These are phyloP conservation scores for Neofusicoccum cordaticola DNA, from an alignment of 2,329 filamentous ascomycete genomes.

Conservation along the genomic window DNA sequence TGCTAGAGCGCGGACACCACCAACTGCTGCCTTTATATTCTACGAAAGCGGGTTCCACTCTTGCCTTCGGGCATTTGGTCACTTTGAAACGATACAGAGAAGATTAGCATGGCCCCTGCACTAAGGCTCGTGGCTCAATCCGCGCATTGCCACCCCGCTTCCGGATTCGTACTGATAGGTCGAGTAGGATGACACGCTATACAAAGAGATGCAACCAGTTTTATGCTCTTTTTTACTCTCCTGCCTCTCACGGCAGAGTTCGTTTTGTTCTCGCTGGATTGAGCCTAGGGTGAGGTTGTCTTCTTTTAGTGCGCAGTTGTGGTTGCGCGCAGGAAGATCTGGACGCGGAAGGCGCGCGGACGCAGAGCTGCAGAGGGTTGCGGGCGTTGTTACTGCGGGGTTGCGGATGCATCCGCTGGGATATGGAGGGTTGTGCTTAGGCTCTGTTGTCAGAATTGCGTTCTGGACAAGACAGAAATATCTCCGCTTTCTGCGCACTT, in stretches of 20 bases:
- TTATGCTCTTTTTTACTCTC: background rate
- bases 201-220: background rate
- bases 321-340: too few relatives aligned
- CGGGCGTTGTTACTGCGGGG: too few relatives aligned
- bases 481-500: too few relatives aligned
- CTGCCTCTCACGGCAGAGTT: too few relatives aligned
- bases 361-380: too few relatives aligned
- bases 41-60: background rate
- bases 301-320: too few relatives aligned
- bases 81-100: conserved; percentile 54
- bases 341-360: too few relatives aligned
- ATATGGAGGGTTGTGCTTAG: too few relatives aligned
- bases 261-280: background rate
- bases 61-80: conserved; percentile 52
- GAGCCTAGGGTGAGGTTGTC: too few relatives aligned
- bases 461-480: too few relatives aligned
- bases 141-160: background rate
- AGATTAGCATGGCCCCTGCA: conserved; percentile 60
- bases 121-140: conserved; percentile 63
- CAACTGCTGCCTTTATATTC: background rate
- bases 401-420: too few relatives aligned
- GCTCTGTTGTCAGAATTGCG: too few relatives aligned
- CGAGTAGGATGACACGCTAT: background rate
- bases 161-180: background rate
- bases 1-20: background rate